These are phyloP conservation scores for Aspergillus aculeatus DNA, from an alignment of 2,329 filamentous ascomycete species.

Conservation along the genomic window DNA sequence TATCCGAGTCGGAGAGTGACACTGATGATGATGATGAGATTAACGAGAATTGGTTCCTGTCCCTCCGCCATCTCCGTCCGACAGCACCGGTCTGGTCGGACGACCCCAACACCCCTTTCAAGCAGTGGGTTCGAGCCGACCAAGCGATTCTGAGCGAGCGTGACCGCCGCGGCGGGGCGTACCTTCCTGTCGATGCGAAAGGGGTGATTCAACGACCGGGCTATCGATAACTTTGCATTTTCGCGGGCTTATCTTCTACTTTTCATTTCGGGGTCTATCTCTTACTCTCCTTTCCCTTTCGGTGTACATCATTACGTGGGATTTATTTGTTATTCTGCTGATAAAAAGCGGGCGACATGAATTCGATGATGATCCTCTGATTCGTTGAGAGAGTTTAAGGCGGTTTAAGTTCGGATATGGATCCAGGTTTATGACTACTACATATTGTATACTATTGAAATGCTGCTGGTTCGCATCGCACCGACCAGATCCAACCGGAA, in stretches of 20 bases:
- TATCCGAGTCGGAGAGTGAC: conserved; percentile 12
- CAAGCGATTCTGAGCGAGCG: conserved; percentile 33
- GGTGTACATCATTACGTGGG: neutral
- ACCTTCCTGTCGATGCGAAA: conserved; percentile 31
- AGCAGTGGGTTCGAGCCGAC: conserved; percentile 36
- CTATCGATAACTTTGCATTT: neutral
- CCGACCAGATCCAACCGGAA: no score
- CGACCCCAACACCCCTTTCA: conserved; percentile 39
- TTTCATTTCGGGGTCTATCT: neutral
- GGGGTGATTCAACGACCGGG: conserved; percentile 30
- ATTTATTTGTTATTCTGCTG: neutral
- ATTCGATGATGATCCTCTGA: no score
- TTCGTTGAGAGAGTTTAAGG: no score
- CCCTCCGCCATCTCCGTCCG: conserved; percentile 26
- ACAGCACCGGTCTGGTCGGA: conserved; percentile 31
- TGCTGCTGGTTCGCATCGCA: no score
- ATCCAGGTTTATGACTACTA: no score
- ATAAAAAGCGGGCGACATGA: neutral
- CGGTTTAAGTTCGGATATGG: no score
- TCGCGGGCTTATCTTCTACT: neutral
- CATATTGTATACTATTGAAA: no score
- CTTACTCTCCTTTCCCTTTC: neutral
- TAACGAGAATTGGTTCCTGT: conserved; percentile 33
- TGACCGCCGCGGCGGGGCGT: conserved; percentile 25
- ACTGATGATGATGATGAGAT: neutral